Percentiles rank a stretch among this genome's conserved stretches.
Conservation (phyloP, 345 rosid genomes). For the Murraya paniculata region DNA sequence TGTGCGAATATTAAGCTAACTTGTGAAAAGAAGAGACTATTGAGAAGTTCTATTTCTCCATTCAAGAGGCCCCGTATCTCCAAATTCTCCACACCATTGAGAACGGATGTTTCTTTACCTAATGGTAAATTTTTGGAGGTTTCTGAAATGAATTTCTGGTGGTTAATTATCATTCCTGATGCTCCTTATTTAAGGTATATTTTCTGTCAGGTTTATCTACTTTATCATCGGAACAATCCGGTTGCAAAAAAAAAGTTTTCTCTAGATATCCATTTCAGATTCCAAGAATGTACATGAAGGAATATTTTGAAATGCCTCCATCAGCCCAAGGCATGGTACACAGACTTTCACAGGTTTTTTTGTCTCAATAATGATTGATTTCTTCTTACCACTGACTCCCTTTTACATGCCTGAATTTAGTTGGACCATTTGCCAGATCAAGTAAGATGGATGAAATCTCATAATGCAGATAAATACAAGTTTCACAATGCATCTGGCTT, state of each 20-base stretch:
- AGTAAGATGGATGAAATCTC: constrained; percentile 44
- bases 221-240: constrained; percentile 37
- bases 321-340: constrained; percentile 48
- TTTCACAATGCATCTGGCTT: constrained; percentile 56
- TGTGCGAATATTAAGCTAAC: constrained; percentile 33
- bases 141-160: constrained; percentile 18
- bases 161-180: constrained; percentile 13
- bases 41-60: constrained; percentile 49
- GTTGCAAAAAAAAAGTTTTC: constrained; percentile 48
- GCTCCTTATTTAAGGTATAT: constrained; percentile 14
- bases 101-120: constrained; percentile 34
- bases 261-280: constrained; percentile 55
- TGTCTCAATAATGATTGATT: constrained; percentile 5
- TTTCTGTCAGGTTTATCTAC: constrained; percentile 53
- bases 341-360: not conserved
- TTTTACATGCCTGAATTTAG: constrained; percentile 30
- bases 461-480: constrained; percentile 52
- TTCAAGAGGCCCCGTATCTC: constrained; percentile 85
- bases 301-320: constrained; percentile 63
- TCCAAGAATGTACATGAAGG: constrained; percentile 62
- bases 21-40: constrained; percentile 51
- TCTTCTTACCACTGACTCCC: constrained; percentile 16
- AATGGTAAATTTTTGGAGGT: constrained; percentile 45
- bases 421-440: constrained; percentile 38
- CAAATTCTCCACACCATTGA: constrained; percentile 58